Percentiles rank a stretch among this genome's conserved stretches.
phyloP scores from a whole-genome alignment of 2,329 filamentous ascomycete genomes.

The Pseudogymnoascus sp. region DNA sequence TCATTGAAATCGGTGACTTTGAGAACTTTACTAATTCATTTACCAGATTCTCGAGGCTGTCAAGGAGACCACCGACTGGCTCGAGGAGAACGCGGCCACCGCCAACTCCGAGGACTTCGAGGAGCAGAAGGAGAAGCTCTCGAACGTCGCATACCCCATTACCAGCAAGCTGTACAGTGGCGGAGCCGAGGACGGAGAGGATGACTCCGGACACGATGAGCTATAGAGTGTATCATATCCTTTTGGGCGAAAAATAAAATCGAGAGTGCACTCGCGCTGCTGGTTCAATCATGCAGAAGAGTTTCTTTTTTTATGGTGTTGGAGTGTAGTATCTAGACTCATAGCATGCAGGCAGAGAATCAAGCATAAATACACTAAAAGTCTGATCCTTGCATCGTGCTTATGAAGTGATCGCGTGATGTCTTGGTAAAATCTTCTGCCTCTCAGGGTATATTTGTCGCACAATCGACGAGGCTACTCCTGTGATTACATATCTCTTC shows the following conservation, averaged over 20 bases:
- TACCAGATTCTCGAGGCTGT: constrained; percentile 76
- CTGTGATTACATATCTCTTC: neutral
- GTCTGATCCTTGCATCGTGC: neutral
- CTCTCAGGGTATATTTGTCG: constrained; percentile 3
- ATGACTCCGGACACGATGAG: constrained; percentile 77
- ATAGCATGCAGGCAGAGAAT: constrained; percentile 9
- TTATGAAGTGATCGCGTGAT: constrained; percentile 7
- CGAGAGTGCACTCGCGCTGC: neutral
- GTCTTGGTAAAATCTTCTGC: neutral
- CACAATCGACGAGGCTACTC: neutral
- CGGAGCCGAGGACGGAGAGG: constrained; percentile 52
- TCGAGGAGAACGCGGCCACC: constrained; percentile 84
- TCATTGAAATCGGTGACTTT: neutral
- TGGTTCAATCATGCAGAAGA: neutral
- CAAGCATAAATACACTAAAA: constrained; percentile 6
- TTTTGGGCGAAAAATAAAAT: constrained; percentile 9
- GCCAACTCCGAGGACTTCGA: constrained; percentile 92
- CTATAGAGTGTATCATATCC: constrained; percentile 47
- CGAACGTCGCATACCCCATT: constrained; percentile 93
- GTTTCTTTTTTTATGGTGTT: neutral
- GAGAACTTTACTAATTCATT: constrained; percentile 30
- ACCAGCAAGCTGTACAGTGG: constrained; percentile 89
- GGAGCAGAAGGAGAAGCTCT: constrained; percentile 99
- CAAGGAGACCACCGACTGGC: constrained; percentile 96
- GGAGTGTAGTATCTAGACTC: constrained; percentile 9